Percentiles rank a stretch among this genome's conserved stretches.
Evolutionary conservation across 2,329 filamentous ascomycete genomes (phyloP).

Genomic region (Hymenoscyphus albidus): DNA sequence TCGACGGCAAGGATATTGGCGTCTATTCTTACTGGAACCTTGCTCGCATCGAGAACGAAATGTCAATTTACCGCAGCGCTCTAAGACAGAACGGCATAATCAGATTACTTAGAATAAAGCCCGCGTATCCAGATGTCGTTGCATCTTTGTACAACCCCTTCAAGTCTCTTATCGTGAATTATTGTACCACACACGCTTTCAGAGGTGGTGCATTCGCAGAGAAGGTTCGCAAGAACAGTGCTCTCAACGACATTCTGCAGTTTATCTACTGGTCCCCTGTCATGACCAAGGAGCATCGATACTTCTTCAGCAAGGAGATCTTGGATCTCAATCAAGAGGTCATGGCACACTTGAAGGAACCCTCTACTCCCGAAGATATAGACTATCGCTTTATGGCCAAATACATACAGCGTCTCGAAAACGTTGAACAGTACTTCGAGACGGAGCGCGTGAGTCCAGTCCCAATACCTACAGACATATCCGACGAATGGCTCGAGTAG

Average conservation of each 20-base stretch:
- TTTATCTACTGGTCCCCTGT: constrained; percentile 10
- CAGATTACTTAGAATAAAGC: background rate
- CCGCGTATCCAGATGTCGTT: background rate
- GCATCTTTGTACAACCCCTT: constrained; percentile 1
- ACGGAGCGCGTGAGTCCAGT: background rate
- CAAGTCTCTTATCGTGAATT: constrained; percentile 2
- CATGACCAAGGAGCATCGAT: constrained; percentile 9
- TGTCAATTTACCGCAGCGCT: background rate
- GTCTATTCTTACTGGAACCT: constrained; percentile 11
- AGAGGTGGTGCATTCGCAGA: constrained; percentile 10
- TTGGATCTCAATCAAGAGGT: background rate
- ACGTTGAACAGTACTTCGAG: background rate
- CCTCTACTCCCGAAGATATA: background rate
- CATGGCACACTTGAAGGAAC: background rate
- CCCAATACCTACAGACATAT: constrained; percentile 6
- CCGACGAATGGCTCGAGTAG: background rate
- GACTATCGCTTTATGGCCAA: background rate
- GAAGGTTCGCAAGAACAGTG: background rate
- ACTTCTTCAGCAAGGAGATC: constrained; percentile 1
- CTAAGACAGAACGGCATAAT: background rate
- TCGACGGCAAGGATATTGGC: background rate
- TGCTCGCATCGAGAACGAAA: background rate
- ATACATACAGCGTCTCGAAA: background rate
- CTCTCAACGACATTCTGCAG: constrained; percentile 10
- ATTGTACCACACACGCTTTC: background rate